These are phyloP conservation scores for Gossypium australe DNA, from an alignment of 345 rosid species.

Conservation along the genomic window DNA sequence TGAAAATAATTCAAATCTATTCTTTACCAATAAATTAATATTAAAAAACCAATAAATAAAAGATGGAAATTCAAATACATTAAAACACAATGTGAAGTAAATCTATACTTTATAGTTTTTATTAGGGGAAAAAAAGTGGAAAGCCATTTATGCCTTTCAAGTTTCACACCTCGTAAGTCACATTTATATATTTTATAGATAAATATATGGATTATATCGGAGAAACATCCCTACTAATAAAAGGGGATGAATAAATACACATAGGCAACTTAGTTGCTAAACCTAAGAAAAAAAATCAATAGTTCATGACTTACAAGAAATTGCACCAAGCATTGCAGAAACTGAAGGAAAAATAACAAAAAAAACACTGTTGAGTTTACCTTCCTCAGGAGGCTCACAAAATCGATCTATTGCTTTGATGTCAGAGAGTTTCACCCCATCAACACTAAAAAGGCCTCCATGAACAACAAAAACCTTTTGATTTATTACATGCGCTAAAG, in stretches of 20 bases:
- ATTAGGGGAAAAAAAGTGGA: background rate
- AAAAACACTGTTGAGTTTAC: slow-evolving; percentile 30
- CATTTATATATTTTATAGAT: background rate
- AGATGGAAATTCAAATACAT: background rate
- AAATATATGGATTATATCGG: background rate
- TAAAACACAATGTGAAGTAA: background rate
- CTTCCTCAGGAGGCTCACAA: slow-evolving; percentile 99
- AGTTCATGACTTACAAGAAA: background rate
- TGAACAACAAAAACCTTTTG: slow-evolving; percentile 82
- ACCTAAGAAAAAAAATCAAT: background rate
- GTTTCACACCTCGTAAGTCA: background rate
- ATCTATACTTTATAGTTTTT: background rate
- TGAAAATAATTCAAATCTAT: no score
- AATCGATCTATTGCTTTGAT: slow-evolving; percentile 84
- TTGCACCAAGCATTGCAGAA: slow-evolving; percentile 2
- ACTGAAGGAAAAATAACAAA: background rate
- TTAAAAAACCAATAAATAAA: background rate
- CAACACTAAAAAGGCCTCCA: slow-evolving; percentile 97
- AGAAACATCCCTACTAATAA: background rate
- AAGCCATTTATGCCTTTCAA: background rate
- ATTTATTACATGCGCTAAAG: slow-evolving; percentile 86
- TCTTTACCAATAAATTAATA: no score
- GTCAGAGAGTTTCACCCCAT: slow-evolving; percentile 89
- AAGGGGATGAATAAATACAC: background rate
- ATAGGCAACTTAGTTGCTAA: background rate